These are phyloP conservation scores for Paratinospora sagittata DNA, from an alignment of 164 flowering plant species.

Conservation along the genomic window DNA sequence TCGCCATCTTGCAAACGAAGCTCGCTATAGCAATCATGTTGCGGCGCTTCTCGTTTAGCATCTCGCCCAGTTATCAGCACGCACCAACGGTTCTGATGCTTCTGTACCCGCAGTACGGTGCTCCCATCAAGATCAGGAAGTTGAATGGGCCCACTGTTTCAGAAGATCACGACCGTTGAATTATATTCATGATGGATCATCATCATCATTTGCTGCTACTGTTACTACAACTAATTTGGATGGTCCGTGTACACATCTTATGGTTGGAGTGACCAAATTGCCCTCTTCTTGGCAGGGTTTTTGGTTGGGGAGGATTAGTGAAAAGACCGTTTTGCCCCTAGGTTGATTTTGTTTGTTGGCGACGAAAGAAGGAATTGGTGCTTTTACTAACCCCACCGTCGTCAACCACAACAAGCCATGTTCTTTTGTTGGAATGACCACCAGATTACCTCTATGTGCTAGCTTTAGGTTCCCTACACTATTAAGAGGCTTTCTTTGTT, in stretches of 20 bases:
- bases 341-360: not conserved
- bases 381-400: not conserved
- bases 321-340: not conserved
- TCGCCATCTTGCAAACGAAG: constrained; percentile 77
- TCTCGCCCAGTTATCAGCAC: constrained; percentile 65
- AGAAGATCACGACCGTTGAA: constrained; percentile 21
- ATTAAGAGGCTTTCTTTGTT: not conserved
- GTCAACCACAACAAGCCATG: not conserved
- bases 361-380: no score
- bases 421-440: not conserved
- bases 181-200: not conserved
- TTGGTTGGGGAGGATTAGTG: no score
- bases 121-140: constrained; percentile 56
- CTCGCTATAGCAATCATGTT: constrained; percentile 55
- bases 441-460: not conserved
- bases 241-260: not conserved
- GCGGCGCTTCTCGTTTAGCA: constrained; percentile 56
- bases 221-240: not conserved
- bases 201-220: not conserved
- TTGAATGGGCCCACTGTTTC: constrained; percentile 15
- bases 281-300: not conserved
- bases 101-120: constrained; percentile 84
- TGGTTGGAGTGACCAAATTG: constrained; percentile 1
- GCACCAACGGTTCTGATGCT: constrained; percentile 88
- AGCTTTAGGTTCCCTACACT: constrained; percentile 16